Evolutionary conservation across 495 filamentous ascomycete genomes (phyloP).

Genomic region (Extremus antarcticus): DNA sequence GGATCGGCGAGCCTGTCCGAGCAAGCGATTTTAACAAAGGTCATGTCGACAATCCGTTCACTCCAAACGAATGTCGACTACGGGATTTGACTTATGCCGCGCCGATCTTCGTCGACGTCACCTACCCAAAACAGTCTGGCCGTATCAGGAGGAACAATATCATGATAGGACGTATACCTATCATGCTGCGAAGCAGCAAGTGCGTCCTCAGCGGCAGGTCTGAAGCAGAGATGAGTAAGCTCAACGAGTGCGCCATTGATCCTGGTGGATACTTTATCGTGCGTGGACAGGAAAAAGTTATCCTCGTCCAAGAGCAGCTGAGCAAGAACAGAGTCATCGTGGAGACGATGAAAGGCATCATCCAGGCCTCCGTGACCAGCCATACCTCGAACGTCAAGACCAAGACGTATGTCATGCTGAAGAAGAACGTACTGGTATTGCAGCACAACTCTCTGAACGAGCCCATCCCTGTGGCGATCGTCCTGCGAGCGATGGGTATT

Average conservation of each 20-base stretch:
- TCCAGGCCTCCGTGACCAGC: conserved; percentile 94
- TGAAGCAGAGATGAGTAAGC: conserved; percentile 69
- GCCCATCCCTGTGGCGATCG: conserved; percentile 80
- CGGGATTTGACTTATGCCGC: conserved; percentile 94
- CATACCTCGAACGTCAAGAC: conserved; percentile 95
- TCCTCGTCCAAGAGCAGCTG: conserved; percentile 92
- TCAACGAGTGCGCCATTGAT: conserved; percentile 91
- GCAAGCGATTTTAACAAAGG: conserved; percentile 55
- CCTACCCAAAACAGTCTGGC: conserved; percentile 62
- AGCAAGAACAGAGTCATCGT: conserved; percentile 99
- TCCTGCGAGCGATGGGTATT: conserved; percentile 88
- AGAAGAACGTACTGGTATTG: conserved; percentile 80
- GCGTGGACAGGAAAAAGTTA: conserved; percentile 85
- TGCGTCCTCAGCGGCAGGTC: conserved; percentile 72
- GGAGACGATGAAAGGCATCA: conserved; percentile 80
- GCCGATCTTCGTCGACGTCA: conserved; percentile 78
- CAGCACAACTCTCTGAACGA: conserved; percentile 90
- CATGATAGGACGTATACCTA: conserved; percentile 77
- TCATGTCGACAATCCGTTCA: conserved; percentile 48
- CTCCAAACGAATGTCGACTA: conserved; percentile 88
- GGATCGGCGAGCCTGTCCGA: conserved; percentile 66
- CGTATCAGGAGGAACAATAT: conserved; percentile 58
- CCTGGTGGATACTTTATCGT: conserved; percentile 94
- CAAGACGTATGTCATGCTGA: conserved; percentile 86
- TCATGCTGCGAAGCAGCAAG: conserved; percentile 93